Base-by-base conservation (phyloP, 768 basidiomycete genomes). In the Neoboletus brunneissimus region DNA sequence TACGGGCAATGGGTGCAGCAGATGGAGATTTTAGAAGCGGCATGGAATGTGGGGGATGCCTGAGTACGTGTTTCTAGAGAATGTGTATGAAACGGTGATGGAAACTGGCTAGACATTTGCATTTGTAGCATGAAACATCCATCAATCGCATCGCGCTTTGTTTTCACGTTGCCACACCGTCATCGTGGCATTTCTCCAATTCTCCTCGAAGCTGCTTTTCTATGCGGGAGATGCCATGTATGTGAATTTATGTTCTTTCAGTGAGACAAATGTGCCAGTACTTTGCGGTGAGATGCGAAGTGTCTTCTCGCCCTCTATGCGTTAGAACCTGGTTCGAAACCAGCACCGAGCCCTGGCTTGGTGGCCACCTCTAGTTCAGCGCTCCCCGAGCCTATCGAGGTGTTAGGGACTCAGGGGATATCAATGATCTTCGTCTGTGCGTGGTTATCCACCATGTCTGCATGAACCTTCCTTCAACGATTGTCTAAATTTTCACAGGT, bases 31-130 rank as follows among this genome's bases (percentile, higher is more conserved):
- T 34, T 66, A 0, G 61, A 60, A 3, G 41, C 23, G 6, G 64
- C 64, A 3, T 63, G 64, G 64, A 32, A 65, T 0, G 53, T 62
- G 0, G 64, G 64, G 0, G 57, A 65, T 22, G 60, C 56, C 22
- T 65, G 48, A 35, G 16, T 18, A 1, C 7, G 6, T 10, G 6
- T 32, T n/a, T 15, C 16, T 3, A 2, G 10, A 13, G 13, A 4
- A 38, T 2, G 32, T 32, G 25, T 22, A 34, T 12, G 32, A 23
- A 37, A 20, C 2, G 32, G 35, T 25, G 8, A 35, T 27, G 5
- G 5, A 23, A 15, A 47, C 20, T 13, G 45, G 46, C n/a, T 15
- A 18, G 15, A 48, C 15, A 35, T 35, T 23, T 34, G 22, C 32
- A 59, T 59, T 41, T 37, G 51, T 47, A 41, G 4, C 35, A 45